Evolutionary conservation across 768 basidiomycete species (phyloP).

Genomic region (Boletus subcaerulescens): DNA sequence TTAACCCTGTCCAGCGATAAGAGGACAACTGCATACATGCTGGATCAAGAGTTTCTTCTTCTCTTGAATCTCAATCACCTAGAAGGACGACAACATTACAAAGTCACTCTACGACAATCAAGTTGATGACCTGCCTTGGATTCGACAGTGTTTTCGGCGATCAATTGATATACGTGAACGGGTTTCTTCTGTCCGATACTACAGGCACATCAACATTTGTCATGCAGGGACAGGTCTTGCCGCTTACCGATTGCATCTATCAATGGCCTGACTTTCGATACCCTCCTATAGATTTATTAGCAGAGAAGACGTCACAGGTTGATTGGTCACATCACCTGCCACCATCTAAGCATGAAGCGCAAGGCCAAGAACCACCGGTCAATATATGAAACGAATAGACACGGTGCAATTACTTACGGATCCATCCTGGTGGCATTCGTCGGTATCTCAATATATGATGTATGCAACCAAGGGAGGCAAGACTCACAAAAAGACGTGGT

Average conservation of each 20-base stretch:
- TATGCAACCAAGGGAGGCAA: neutral
- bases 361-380: slow-evolving; percentile 5
- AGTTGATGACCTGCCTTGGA: slow-evolving; percentile 54
- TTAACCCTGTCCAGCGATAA: neutral
- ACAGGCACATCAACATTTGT: slow-evolving; percentile 2
- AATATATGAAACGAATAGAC: slow-evolving; percentile 7
- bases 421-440: slow-evolving; percentile 58
- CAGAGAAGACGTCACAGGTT: neutral
- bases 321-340: slow-evolving; percentile 48
- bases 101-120: neutral
- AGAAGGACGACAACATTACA: neutral
- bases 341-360: slow-evolving; percentile 51
- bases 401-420: slow-evolving; percentile 52
- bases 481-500: slow-evolving; percentile 78
- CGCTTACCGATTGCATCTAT: slow-evolving; percentile 65
- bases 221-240: neutral
- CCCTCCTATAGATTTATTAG: slow-evolving; percentile 50
- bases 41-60: slow-evolving; percentile 77
- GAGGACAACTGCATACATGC: slow-evolving; percentile 44
- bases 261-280: slow-evolving; percentile 82
- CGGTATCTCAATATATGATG: neutral
- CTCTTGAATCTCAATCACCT: slow-evolving; percentile 84
- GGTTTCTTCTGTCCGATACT: slow-evolving; percentile 79
- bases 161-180: slow-evolving; percentile 86
- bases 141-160: slow-evolving; percentile 88